Base-by-base conservation (phyloP, 2,329 filamentous ascomycete genomes). In the Rosellinia necatrix region DNA sequence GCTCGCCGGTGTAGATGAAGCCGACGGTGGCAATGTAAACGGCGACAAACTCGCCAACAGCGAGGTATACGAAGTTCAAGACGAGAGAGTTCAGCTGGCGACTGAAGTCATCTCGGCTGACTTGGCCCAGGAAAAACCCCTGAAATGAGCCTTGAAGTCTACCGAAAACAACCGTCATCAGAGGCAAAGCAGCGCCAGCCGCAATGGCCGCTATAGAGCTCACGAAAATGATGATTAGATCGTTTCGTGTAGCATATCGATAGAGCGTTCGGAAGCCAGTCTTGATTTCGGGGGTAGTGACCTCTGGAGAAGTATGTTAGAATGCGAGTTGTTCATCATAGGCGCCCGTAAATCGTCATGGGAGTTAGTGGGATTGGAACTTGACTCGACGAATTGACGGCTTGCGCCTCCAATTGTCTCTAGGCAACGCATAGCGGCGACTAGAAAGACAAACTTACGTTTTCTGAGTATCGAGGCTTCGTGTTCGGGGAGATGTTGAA, bases 1-100 rank as follows among this genome's bases (percentile, higher is more conserved):
- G 87, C 71, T 93, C 90, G 53, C 90, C 90, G 0, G 86, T 87
- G 68, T 91, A 96, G 65, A 97, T 96, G 76, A 96, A 97, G 17
- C 91, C 90, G 15, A 96, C 86, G 0, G 92, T 97, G 21, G 85
- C 82, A 56, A 96, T 77, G 71, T 96, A 96, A 40, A 87, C 82
- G 3, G 87, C 86, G 41, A 90, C 74, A 63, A 96, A 96, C 68
- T 92, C 88, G 61, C 80, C 91, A 55, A 96, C 85, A 38, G 84
- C 91, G 42, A 96, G 81, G 71, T 96, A 96, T 29, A 96, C 76
- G 63, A 96, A 94, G 73, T 96, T 96, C 30, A 96, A 74, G 9
- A 92, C 88, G 64, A 88, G 82, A 38, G 79, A 77, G 7, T 75
- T 75, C 64, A 96, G 76, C 56, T 85, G 75, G 49, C 75, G 60